Percentiles rank a stretch among this genome's conserved stretches.
These are phyloP conservation scores for Leishmania arabica DNA, from an alignment of 208 protist genomes.

Conservation along the genomic window DNA sequence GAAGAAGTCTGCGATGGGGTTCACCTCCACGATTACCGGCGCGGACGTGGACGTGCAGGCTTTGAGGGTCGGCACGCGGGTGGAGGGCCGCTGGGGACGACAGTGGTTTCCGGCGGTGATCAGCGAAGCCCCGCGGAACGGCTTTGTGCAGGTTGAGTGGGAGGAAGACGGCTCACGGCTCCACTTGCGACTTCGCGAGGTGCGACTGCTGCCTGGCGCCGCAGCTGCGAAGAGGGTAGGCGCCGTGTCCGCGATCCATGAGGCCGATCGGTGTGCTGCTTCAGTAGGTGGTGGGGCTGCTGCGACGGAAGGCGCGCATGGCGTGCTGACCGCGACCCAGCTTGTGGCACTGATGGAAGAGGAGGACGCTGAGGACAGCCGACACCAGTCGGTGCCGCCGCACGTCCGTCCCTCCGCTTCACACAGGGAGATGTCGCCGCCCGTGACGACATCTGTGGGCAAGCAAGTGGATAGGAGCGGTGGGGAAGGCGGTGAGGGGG, in stretches of 20 bases:
- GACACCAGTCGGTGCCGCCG: conserved; percentile 7
- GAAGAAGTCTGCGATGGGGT: not conserved
- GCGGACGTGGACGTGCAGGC: conserved; percentile 2
- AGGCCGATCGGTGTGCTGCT: not conserved
- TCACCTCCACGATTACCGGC: not conserved
- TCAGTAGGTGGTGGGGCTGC: not conserved
- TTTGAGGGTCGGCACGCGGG: conserved; percentile 41
- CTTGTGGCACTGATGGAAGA: conserved; percentile 29
- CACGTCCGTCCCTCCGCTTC: not conserved
- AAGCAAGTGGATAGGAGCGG: not conserved
- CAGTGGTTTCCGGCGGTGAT: conserved; percentile 60
- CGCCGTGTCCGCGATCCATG: not conserved
- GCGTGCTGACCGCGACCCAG: conserved; percentile 28
- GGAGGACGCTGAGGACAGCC: conserved; percentile 30
- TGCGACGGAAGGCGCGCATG: not conserved
- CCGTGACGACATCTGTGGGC: not conserved
- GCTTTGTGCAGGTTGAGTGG: conserved; percentile 73
- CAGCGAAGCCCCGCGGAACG: conserved; percentile 42
- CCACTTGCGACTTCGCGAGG: conserved; percentile 54
- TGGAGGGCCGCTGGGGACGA: conserved; percentile 60
- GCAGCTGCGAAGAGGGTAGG: not conserved
- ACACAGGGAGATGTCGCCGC: not conserved
- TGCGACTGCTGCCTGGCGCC: conserved; percentile 34
- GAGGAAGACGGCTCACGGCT: conserved; percentile 55
- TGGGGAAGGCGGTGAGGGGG: not conserved